phyloP scores from a whole-genome alignment of 805 yeast species.

The Starmerella apis region DNA sequence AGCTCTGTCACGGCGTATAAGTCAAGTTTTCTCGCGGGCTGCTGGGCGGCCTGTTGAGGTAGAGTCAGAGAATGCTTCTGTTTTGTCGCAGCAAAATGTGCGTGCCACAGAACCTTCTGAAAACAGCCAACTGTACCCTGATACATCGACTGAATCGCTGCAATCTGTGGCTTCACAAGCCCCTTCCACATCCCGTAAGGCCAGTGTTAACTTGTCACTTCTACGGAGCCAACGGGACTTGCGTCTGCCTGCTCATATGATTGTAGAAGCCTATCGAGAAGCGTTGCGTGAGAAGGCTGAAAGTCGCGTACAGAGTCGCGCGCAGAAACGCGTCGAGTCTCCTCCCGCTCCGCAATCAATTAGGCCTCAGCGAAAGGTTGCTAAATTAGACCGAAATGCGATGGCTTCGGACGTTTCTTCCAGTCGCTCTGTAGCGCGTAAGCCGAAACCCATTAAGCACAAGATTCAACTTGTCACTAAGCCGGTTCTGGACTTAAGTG shows the following conservation, averaged over 20 bases:
- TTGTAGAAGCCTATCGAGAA: constrained; percentile 6
- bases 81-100: not conserved
- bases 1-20: not conserved
- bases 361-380: not conserved
- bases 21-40: constrained; percentile 2
- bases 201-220: constrained; percentile 1
- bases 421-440: not conserved
- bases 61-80: not conserved
- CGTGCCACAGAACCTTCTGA: not conserved
- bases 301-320: not conserved
- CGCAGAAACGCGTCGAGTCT: not conserved
- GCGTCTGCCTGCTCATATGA: not conserved
- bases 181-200: not conserved
- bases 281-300: constrained; percentile 4
- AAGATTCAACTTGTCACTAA: constrained; percentile 17
- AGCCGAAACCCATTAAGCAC: not conserved
- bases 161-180: not conserved
- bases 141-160: constrained; percentile 1
- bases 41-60: not conserved
- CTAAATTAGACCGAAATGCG: not conserved
- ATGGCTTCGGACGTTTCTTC: not conserved
- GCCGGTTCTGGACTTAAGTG: constrained; percentile 19
- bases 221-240: constrained; percentile 1
- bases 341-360: not conserved
- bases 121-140: not conserved